Evolutionary conservation across 75 land plant species (phyloP).

Genomic region (Cryptomeria japonica): DNA sequence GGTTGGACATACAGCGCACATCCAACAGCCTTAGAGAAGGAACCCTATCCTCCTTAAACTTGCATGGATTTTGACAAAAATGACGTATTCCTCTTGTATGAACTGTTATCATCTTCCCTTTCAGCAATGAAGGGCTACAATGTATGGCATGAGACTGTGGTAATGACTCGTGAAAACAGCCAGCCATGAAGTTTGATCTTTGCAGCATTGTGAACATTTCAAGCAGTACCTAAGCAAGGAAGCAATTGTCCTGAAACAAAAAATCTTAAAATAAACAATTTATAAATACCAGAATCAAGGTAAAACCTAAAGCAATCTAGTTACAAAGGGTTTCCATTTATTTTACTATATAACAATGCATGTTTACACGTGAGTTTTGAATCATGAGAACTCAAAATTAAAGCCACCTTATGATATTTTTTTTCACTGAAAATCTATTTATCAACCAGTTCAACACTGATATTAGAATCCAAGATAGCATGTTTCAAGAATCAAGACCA

Average conservation of each 20-base stretch:
- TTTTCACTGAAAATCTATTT: not conserved
- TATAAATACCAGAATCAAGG: not conserved
- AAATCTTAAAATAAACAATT: not conserved
- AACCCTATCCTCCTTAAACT: not conserved
- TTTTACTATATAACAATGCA: not conserved
- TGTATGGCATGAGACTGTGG: not conserved
- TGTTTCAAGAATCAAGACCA: not conserved
- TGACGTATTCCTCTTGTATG: not conserved
- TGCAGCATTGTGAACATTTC: not conserved
- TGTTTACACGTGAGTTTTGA: not conserved
- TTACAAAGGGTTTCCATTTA: not conserved
- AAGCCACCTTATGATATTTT: not conserved
- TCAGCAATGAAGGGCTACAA: not conserved
- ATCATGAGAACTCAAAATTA: not conserved
- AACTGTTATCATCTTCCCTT: not conserved
- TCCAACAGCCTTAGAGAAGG: not conserved
- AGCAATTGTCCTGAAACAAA: not conserved
- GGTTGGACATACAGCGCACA: constrained; percentile 53
- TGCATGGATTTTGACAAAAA: not conserved
- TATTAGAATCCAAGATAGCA: not conserved
- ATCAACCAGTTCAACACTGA: not conserved
- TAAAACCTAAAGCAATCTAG: not conserved
- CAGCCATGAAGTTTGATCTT: not conserved
- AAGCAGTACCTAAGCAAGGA: not conserved
- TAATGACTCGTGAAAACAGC: not conserved